Evolutionary conservation across 495 filamentous ascomycete genomes (phyloP).

Genomic region (Aspergillus conjunctus): DNA sequence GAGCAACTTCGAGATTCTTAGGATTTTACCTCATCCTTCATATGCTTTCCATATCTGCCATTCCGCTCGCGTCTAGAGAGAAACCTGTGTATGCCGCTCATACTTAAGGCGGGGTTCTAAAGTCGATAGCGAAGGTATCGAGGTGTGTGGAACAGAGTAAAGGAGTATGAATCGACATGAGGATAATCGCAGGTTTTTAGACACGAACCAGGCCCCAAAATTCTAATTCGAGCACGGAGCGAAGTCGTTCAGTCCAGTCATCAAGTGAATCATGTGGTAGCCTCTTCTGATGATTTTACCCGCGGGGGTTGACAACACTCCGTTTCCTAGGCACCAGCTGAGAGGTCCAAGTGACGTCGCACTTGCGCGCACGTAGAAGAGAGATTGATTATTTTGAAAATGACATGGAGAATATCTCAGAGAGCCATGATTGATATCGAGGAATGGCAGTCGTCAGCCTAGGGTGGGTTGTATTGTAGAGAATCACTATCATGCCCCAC

Average conservation of each 20-base stretch:
- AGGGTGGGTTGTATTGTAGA: too few species aligned
- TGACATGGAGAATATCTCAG: neutral
- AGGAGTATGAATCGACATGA: conserved; percentile 30
- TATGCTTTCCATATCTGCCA: conserved; percentile 49
- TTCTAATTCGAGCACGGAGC: conserved; percentile 28
- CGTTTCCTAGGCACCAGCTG: conserved; percentile 27
- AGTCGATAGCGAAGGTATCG: conserved; percentile 8
- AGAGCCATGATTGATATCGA: conserved; percentile 1
- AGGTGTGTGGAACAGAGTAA: conserved; percentile 3
- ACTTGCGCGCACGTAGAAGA: conserved; percentile 13
- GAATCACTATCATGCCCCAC: too few species aligned
- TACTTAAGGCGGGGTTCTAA: conserved; percentile 27
- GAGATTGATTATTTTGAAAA: neutral
- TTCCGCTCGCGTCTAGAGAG: conserved; percentile 74
- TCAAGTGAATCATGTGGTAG: conserved; percentile 32
- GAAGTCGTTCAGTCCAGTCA: conserved; percentile 12
- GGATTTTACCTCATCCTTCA: conserved; percentile 50
- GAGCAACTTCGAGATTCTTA: neutral
- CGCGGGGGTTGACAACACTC: conserved; percentile 7
- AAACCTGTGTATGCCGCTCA: conserved; percentile 67
- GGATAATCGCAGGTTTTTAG: conserved; percentile 24
- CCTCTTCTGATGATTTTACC: conserved; percentile 26
- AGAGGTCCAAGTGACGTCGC: conserved; percentile 30
- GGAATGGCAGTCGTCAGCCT: neutral
- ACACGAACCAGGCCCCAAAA: conserved; percentile 33